These are phyloP conservation scores for Vickermania ingenoplastis DNA, from an alignment of 208 protist genomes.

Conservation along the genomic window DNA sequence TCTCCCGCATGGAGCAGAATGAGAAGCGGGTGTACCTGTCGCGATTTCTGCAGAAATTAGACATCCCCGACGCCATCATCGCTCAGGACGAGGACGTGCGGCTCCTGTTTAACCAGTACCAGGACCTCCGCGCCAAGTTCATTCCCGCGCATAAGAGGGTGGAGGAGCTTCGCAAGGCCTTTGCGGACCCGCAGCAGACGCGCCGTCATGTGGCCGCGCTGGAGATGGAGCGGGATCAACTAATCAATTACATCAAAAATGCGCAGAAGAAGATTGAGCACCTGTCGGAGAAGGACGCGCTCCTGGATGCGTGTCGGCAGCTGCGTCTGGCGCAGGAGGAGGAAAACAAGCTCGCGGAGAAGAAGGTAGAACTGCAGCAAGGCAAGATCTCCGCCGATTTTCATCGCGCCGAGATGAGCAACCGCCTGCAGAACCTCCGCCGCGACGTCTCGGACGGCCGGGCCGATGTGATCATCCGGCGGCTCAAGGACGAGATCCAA, in stretches of 20 bases:
- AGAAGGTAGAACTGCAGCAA: constrained; percentile 74
- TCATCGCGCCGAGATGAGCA: constrained; percentile 62
- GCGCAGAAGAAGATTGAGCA: constrained; percentile 63
- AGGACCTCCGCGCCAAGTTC: constrained; percentile 67
- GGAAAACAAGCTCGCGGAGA: constrained; percentile 53
- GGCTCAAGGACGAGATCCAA: constrained; percentile 82
- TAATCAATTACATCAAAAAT: constrained; percentile 59
- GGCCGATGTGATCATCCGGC: constrained; percentile 75
- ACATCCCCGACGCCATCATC: constrained; percentile 79
- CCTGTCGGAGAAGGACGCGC: constrained; percentile 67
- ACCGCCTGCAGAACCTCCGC: constrained; percentile 74
- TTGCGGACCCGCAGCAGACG: constrained; percentile 68
- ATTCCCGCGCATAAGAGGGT: constrained; percentile 76
- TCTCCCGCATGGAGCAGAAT: constrained; percentile 80
- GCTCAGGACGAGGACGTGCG: constrained; percentile 85
- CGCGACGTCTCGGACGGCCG: constrained; percentile 71
- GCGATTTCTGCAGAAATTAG: constrained; percentile 75
- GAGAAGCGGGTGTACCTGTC: constrained; percentile 87
- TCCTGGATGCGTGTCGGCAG: constrained; percentile 56
- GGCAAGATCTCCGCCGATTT: constrained; percentile 58
- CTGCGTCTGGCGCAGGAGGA: constrained; percentile 72
- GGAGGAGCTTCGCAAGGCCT: constrained; percentile 53
- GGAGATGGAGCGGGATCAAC: constrained; percentile 68
- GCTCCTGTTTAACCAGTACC: constrained; percentile 74
- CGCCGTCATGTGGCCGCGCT: constrained; percentile 54